These are phyloP conservation scores for Phytophthora brassicae DNA, from an alignment of 352 stramenopile genomes.

Conservation along the genomic window DNA sequence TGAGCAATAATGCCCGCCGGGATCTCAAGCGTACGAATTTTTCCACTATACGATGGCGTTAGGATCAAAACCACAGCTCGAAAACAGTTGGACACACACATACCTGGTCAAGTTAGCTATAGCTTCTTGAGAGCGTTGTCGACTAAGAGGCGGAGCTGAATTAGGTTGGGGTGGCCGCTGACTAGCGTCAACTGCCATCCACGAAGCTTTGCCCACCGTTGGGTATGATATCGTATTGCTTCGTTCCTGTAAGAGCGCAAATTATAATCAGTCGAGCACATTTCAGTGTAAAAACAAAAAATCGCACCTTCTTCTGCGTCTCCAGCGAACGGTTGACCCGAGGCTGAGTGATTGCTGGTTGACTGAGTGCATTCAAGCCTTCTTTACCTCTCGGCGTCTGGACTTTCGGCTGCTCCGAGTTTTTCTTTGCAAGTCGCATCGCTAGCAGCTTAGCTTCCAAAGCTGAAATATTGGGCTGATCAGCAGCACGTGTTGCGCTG, in stretches of 20 bases:
- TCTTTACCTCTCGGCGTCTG: conserved; percentile 20
- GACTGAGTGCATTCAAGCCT: neutral
- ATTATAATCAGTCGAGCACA: neutral
- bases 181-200: conserved; percentile 44
- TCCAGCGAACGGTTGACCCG: conserved; percentile 13
- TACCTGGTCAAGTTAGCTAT: conserved; percentile 66
- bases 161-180: conserved; percentile 13
- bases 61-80: conserved; percentile 1
- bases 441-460: conserved; percentile 58
- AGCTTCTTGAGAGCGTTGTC: conserved; percentile 59
- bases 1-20: conserved; percentile 67
- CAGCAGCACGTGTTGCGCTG: conserved; percentile 3
- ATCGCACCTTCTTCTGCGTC: conserved; percentile 27
- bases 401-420: conserved; percentile 17
- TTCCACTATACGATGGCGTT: conserved; percentile 40
- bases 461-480: conserved; percentile 26
- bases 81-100: neutral
- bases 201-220: conserved; percentile 59
- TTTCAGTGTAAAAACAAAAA: neutral
- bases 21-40: conserved; percentile 68
- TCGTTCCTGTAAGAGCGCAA: conserved; percentile 33
- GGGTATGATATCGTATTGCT: conserved; percentile 51
- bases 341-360: neutral
- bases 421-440: conserved; percentile 48
- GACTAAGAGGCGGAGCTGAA: conserved; percentile 37